Conservation (phyloP, 371 early-diverging fungal species). For the Choanephora cucurbitarum region DNA sequence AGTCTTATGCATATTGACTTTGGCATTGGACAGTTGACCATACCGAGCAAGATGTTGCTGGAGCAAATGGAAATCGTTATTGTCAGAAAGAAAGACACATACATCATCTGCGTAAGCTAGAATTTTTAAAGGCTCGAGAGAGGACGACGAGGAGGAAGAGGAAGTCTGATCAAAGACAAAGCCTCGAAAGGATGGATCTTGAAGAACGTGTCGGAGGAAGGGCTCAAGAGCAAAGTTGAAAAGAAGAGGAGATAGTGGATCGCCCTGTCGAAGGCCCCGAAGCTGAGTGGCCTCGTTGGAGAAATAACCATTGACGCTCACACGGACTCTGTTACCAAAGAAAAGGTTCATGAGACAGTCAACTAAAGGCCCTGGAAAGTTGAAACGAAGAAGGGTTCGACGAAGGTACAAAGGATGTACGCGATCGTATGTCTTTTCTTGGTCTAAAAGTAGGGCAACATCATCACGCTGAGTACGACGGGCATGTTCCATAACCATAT, state of each 20-base stretch:
- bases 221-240: constrained; percentile 1
- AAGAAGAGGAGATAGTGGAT: background rate
- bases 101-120: constrained; percentile 8
- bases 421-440: constrained; percentile 23
- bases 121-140: background rate
- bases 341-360: constrained; percentile 10
- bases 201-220: background rate
- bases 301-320: constrained; percentile 4
- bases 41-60: background rate
- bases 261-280: constrained; percentile 5
- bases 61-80: background rate
- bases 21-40: background rate
- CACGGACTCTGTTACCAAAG: constrained; percentile 8
- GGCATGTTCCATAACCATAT: constrained; percentile 6
- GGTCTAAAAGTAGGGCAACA: constrained; percentile 10
- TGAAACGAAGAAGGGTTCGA: constrained; percentile 5
- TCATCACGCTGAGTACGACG: background rate
- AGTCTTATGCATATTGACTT: background rate
- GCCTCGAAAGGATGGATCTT: too few relatives aligned
- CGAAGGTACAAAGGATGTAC: constrained; percentile 21
- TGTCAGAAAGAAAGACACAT: background rate
- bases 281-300: background rate
- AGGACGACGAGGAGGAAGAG: too few relatives aligned
- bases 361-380: constrained; percentile 11
- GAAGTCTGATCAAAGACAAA: too few relatives aligned